Conservation (phyloP, 2,329 filamentous ascomycete genomes). For the Aspergillus fumigatiaffinis region DNA sequence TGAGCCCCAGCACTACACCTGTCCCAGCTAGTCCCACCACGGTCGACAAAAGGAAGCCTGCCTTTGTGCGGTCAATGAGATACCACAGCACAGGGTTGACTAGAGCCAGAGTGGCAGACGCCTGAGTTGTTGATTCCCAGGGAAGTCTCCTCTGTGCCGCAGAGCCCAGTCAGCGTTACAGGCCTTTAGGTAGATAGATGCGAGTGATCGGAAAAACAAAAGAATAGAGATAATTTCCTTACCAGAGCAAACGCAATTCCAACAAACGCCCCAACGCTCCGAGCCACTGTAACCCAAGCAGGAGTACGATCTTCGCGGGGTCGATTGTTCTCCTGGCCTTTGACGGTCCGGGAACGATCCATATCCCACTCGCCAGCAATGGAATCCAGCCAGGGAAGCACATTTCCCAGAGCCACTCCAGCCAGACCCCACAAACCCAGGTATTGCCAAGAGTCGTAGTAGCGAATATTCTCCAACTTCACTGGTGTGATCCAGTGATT, state of each 20-base stretch:
- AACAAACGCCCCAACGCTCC: slow-evolving; percentile 67
- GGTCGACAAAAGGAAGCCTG: slow-evolving; percentile 76
- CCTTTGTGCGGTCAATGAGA: slow-evolving; percentile 81
- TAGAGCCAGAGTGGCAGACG: slow-evolving; percentile 81
- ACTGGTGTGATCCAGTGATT: slow-evolving; percentile 61
- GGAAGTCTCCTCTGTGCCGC: slow-evolving; percentile 70
- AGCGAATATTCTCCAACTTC: slow-evolving; percentile 54
- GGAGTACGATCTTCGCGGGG: slow-evolving; percentile 27
- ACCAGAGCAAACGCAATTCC: slow-evolving; percentile 80
- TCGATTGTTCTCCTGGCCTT: slow-evolving; percentile 27
- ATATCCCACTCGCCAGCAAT: slow-evolving; percentile 61
- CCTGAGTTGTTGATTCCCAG: slow-evolving; percentile 93
- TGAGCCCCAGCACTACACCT: slow-evolving; percentile 66
- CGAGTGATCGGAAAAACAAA: not conserved
- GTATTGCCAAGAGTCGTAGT: slow-evolving; percentile 59
- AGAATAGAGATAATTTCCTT: slow-evolving; percentile 15
- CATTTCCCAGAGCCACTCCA: slow-evolving; percentile 70
- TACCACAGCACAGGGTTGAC: slow-evolving; percentile 96
- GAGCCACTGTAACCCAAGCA: slow-evolving; percentile 67
- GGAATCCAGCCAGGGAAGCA: slow-evolving; percentile 80
- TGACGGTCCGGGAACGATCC: slow-evolving; percentile 20
- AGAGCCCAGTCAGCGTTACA: not conserved
- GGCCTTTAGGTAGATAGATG: not conserved
- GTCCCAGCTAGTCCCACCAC: slow-evolving; percentile 72
- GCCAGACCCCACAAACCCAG: slow-evolving; percentile 76